Percentiles rank a stretch among this genome's conserved stretches.
phyloP scores from a whole-genome alignment of 129 eudicot genomes.

The Pseudognaphalium luteoalbum region DNA sequence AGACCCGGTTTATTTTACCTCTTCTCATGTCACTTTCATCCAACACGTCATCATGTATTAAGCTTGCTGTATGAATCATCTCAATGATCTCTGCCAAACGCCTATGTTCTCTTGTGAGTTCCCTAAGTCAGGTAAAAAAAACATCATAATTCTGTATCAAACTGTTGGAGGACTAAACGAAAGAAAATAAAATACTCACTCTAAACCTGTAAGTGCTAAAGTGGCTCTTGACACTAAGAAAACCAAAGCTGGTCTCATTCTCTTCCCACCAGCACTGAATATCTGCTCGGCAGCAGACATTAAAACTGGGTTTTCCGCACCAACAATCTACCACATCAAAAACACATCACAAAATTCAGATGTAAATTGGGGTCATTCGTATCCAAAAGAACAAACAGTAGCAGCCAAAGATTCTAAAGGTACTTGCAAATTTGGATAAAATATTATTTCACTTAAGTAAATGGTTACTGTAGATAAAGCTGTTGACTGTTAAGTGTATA shows the following conservation, averaged over 20 bases:
- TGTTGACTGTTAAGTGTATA: neutral
- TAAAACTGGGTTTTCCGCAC: slow-evolving; percentile 93
- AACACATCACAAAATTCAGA: slow-evolving; percentile 27
- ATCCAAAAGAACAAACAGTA: slow-evolving; percentile 4
- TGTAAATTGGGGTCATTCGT: neutral
- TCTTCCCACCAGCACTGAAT: slow-evolving; percentile 96
- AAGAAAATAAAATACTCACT: slow-evolving; percentile 46
- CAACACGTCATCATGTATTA: slow-evolving; percentile 89
- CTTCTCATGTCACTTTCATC: slow-evolving; percentile 97
- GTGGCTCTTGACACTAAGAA: slow-evolving; percentile 95
- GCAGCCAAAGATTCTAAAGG: neutral
- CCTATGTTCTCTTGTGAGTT: slow-evolving; percentile 84
- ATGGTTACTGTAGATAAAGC: neutral
- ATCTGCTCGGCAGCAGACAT: slow-evolving; percentile 98
- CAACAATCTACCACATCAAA: slow-evolving; percentile 70
- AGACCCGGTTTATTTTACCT: slow-evolving; percentile 44
- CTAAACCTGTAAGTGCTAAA: slow-evolving; percentile 64
- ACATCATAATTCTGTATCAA: neutral
- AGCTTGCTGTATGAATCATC: slow-evolving; percentile 96
- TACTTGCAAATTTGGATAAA: neutral
- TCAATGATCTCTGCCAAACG: slow-evolving; percentile 95
- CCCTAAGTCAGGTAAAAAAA: slow-evolving; percentile 47
- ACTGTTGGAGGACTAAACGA: neutral
- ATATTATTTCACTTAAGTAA: neutral
- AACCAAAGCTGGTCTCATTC: slow-evolving; percentile 96